Evolutionary conservation across 768 basidiomycete species (phyloP).

Genomic region (Calvatia gigantea): DNA sequence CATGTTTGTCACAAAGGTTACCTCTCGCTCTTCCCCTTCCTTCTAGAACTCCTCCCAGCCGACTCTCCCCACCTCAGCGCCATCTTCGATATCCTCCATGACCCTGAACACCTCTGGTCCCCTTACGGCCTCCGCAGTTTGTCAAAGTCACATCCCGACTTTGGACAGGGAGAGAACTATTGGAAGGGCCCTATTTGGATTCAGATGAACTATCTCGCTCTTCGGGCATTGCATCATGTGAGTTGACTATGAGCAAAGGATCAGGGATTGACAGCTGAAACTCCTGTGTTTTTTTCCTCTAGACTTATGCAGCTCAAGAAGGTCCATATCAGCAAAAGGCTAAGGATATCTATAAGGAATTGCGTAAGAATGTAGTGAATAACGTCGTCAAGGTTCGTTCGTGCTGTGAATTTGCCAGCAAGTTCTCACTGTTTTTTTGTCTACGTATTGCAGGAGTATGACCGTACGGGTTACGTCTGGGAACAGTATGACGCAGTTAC

Average conservation of each 20-base stretch:
- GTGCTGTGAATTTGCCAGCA: neutral
- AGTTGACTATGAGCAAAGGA: slow-evolving; percentile 9
- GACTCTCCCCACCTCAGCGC: slow-evolving; percentile 76
- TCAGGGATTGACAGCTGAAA: neutral
- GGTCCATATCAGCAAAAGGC: slow-evolving; percentile 84
- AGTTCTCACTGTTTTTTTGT: neutral
- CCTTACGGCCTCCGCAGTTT: slow-evolving; percentile 85
- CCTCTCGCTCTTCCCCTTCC: slow-evolving; percentile 90
- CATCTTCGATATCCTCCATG: slow-evolving; percentile 76
- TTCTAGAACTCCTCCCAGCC: slow-evolving; percentile 75
- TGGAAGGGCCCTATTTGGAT: slow-evolving; percentile 98
- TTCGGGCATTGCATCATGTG: slow-evolving; percentile 77
- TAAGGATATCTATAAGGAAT: slow-evolving; percentile 70
- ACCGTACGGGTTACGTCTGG: slow-evolving; percentile 94
- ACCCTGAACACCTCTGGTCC: slow-evolving; percentile 90
- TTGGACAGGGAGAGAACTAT: slow-evolving; percentile 92
- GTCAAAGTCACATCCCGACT: slow-evolving; percentile 84
- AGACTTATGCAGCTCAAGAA: slow-evolving; percentile 74
- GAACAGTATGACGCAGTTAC: slow-evolving; percentile 89
- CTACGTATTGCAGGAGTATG: slow-evolving; percentile 62
- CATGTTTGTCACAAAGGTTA: slow-evolving; percentile 92
- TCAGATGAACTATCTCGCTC: slow-evolving; percentile 93
- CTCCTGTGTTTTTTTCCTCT: neutral
- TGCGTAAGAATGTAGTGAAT: slow-evolving; percentile 79
- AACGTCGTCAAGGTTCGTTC: slow-evolving; percentile 62